Conservation (phyloP, 176 grass and related monocot species). For the Panicum miliaceum region DNA sequence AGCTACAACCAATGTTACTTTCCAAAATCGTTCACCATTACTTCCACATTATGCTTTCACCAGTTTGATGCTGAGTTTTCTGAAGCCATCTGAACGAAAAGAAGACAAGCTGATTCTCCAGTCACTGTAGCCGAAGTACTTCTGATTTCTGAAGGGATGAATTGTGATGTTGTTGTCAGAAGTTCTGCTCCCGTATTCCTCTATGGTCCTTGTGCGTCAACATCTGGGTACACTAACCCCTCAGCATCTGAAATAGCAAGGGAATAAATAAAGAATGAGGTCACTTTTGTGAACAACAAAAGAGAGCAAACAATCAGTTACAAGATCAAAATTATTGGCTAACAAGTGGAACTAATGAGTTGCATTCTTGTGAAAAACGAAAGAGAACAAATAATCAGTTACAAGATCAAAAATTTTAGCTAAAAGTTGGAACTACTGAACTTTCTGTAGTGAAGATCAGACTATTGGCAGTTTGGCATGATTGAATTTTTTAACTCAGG, state of each 20-base stretch:
- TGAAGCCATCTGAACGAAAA: slow-evolving; percentile 20
- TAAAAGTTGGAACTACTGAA: background rate
- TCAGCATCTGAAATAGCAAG: background rate
- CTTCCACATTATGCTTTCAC: slow-evolving; percentile 8
- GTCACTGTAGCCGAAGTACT: background rate
- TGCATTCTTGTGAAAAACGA: background rate
- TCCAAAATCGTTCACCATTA: background rate
- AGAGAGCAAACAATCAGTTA: background rate
- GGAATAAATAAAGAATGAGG: background rate
- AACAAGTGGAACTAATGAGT: background rate
- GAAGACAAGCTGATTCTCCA: slow-evolving; percentile 6
- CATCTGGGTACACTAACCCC: background rate
- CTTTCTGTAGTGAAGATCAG: background rate
- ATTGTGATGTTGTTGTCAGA: slow-evolving; percentile 14
- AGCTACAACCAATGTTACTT: background rate
- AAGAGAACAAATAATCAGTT: background rate
- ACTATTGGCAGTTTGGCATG: background rate
- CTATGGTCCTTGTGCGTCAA: background rate
- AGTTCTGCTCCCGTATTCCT: slow-evolving; percentile 18
- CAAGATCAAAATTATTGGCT: background rate
- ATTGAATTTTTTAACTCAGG: background rate
- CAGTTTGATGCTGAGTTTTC: background rate
- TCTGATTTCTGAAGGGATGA: slow-evolving; percentile 11
- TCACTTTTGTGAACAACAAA: background rate
- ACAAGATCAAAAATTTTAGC: background rate